These are phyloP conservation scores for Sporothrix globosa DNA, from an alignment of 2,329 filamentous ascomycete species.

Conservation along the genomic window DNA sequence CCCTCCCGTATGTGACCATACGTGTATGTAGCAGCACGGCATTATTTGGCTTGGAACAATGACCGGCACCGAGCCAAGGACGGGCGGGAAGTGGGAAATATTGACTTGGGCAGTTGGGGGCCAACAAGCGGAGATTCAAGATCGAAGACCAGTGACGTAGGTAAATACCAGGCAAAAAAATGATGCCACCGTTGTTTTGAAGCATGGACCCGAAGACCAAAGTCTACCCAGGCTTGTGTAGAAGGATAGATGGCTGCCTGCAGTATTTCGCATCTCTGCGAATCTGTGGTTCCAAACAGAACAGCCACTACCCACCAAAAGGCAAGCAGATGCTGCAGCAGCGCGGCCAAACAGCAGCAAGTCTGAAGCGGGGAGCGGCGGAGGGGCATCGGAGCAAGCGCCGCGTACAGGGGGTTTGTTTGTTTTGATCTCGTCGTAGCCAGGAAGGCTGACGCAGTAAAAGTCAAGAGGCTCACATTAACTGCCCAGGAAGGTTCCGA, in stretches of 20 bases:
- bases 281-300: conserved; percentile 4
- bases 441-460: not conserved
- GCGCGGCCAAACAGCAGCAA: not conserved
- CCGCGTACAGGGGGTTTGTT: not conserved
- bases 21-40: conserved; percentile 2
- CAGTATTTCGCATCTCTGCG: conserved; percentile 10
- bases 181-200: not conserved
- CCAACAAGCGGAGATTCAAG: not conserved
- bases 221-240: not conserved
- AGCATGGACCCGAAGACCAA: not conserved
- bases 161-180: not conserved
- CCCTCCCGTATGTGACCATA: not conserved
- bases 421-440: conserved; percentile 4
- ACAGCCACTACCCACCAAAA: not conserved
- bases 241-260: conserved; percentile 6
- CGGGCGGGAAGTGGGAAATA: not conserved
- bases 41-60: not conserved
- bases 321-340: conserved; percentile 17
- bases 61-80: not conserved
- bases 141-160: conserved; percentile 9
- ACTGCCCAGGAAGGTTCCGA: no score
- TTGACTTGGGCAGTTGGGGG: conserved; percentile 10
- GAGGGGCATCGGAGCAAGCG: not conserved
- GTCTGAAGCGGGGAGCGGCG: not conserved
- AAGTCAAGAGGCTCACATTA: no score